Evolutionary conservation across 2,329 filamentous ascomycete genomes (phyloP), one percentile per base, ranked within the genome.

Genomic region (Calcarisporium arbuscula): DNA sequence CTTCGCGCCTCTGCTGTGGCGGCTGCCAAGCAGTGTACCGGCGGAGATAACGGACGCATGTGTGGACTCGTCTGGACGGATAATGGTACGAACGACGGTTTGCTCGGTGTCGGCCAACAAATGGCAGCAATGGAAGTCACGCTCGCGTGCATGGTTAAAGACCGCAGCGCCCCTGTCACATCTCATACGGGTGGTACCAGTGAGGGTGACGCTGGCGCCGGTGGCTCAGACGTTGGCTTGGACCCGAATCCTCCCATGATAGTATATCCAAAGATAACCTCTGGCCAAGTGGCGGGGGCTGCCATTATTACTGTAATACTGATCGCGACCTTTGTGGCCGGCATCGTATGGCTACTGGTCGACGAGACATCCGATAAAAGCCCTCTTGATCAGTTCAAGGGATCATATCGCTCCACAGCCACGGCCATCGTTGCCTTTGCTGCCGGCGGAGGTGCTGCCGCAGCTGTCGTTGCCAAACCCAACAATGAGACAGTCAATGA

Each of bases 111-210:
- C 3, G 81, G 81, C 5, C 78, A 84, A 53, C 79, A 84, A 56
- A 85, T 85, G 80, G 69, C 74, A 2, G 78, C 74, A 3, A 61
- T 85, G 53, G 77, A 83, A 48, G 66, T 82, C 8, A 70, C 82
- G 6, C 67, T 84, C 29, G 70, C 71, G 23, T 79, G 75, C 46
- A 64, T 80, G 53, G 71, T 82, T 32, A 46, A 64, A 22, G 42
- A 65, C 6, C 58, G 60, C 8, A 37, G 47, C 1, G 51, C 57
- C 2, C 68, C 70, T 1, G 58, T 70, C 26, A 74, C 69, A 5
- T 55, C 65, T 18, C 47, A 59, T 5, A 75, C 59, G 2, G 81
- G 80, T 32, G 80, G 80, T 17, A 82, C 67, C 11, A 74, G 70
- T 41, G 50, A 54, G 27, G 68, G 70, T 11, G 53, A 72, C 36